These are phyloP conservation scores for Fusarium setosum DNA, from an alignment of 2,329 filamentous ascomycete species.

Conservation along the genomic window DNA sequence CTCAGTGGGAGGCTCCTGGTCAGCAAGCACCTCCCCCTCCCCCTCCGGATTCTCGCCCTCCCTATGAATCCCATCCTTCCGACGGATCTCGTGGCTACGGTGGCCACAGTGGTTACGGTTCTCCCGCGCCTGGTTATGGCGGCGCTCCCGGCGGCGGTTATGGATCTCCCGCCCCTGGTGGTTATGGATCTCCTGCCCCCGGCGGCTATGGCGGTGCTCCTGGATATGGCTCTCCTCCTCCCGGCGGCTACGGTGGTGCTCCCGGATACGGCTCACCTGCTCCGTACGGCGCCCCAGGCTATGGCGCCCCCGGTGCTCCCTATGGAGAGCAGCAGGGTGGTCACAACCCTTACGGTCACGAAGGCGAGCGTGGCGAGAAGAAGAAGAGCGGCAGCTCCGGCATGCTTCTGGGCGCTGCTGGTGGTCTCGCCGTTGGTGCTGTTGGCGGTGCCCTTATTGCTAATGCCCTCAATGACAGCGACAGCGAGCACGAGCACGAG, in stretches of 20 bases:
- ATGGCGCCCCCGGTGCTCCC: constrained; percentile 11
- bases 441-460: constrained; percentile 69
- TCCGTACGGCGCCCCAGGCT: constrained; percentile 27
- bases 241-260: constrained; percentile 4
- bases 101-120: constrained; percentile 32
- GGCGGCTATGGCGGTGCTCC: constrained; percentile 8
- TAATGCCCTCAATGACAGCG: constrained; percentile 57
- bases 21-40: constrained; percentile 41
- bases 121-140: constrained; percentile 17
- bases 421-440: constrained; percentile 67
- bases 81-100: constrained; percentile 39
- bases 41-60: constrained; percentile 36
- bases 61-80: constrained; percentile 33
- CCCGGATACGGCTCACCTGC: constrained; percentile 20
- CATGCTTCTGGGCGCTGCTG: constrained; percentile 68
- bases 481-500: constrained; percentile 40
- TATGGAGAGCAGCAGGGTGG: constrained; percentile 19
- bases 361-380: constrained; percentile 35
- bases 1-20: constrained; percentile 72
- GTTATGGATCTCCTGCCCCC: neutral
- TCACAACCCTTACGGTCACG: constrained; percentile 29
- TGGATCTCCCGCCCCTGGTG: constrained; percentile 11
- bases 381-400: constrained; percentile 61
- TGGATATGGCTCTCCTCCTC: constrained; percentile 30
- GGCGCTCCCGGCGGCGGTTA: constrained; percentile 12